A percentile compares a stretch with the other conserved stretches of the same genome.
phyloP scores from a whole-genome alignment of 495 filamentous ascomycete species.

The Penicillium cataractarum region DNA sequence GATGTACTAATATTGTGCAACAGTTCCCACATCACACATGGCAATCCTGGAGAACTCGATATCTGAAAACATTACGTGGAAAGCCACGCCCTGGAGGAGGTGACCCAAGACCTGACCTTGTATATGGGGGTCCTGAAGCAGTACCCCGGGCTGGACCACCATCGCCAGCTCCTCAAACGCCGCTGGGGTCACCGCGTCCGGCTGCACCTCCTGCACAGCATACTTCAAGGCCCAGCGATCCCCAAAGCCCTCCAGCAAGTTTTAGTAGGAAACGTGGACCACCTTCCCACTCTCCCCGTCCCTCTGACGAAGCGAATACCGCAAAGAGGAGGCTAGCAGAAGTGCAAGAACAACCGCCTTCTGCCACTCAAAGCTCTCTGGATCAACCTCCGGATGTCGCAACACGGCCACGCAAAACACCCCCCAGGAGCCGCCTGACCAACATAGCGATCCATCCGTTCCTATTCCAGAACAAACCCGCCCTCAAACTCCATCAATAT shows the following conservation, averaged over 20 bases:
- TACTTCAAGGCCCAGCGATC: not conserved
- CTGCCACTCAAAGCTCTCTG: not conserved
- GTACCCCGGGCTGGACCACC: not conserved
- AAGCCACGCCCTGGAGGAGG: constrained; percentile 45
- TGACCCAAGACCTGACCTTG: constrained; percentile 14
- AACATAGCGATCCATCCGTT: not conserved
- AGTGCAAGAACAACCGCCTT: not conserved
- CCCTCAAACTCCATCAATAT: constrained; percentile 3
- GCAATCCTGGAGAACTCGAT: constrained; percentile 75
- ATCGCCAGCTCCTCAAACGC: not conserved
- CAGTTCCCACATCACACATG: constrained; percentile 68
- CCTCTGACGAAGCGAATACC: not conserved
- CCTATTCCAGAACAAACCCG: not conserved
- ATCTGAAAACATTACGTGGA: constrained; percentile 59
- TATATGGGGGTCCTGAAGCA: constrained; percentile 4
- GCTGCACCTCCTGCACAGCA: not conserved
- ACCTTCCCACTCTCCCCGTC: not conserved
- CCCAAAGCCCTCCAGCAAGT: not conserved
- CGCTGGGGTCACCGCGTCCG: not conserved
- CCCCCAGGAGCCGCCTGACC: not conserved
- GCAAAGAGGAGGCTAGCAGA: not conserved
- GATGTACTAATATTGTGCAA: constrained; percentile 4
- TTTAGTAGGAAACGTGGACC: not conserved
- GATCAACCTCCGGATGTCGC: not conserved
- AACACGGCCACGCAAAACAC: not conserved